Base-by-base conservation (phyloP, 352 stramenopile genomes). In the Globisporangium okanoganense region DNA sequence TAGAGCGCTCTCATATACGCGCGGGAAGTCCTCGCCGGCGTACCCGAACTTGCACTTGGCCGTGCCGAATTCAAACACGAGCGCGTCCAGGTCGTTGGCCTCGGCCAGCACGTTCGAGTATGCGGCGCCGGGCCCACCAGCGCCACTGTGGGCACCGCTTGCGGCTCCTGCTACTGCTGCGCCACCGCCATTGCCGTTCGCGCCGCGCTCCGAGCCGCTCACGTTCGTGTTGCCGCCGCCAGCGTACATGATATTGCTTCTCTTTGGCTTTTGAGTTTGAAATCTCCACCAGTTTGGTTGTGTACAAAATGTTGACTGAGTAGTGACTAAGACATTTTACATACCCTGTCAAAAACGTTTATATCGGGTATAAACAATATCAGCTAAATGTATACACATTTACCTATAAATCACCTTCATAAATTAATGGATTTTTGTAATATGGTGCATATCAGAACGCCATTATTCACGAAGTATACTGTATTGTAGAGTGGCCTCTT, bases 1-100 rank as follows among this genome's bases (percentile, higher is more conserved):
- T 4, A 83, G 31, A 7, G 78, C 72, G 25, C 62, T 71, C 62
- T 91, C 82, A 55, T 70, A 89, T 22, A 91, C 79, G 40, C 85
- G 85, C 43, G 88, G 88, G 54, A 88, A 91, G 58, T 97, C 88
- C 65, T 97, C 88, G 56, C 90, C 90, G 1, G 88, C 85, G 66
- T 89, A 96, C 31, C 89, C 89, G 51, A 94, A 75, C 59, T 96
- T 91, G 70, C 81, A 90, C 18, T 71, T 71, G 1, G 79, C 67
- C 36, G 79, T 87, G 64, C 85, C 85, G 55, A 87, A 92, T 54
- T 94, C 85, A 58, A 91, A 90, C 38, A 92, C 82, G 6, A 92
- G 69, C 31, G 83, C 85, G 45, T 92, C 79, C 24, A 92, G 59
- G 51, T 95, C 83, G 62, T 93, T 89, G 40, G 74, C 72, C 58